Evolutionary conservation across 306 rosid species (phyloP).

Genomic region (Arachis stenosperma): DNA sequence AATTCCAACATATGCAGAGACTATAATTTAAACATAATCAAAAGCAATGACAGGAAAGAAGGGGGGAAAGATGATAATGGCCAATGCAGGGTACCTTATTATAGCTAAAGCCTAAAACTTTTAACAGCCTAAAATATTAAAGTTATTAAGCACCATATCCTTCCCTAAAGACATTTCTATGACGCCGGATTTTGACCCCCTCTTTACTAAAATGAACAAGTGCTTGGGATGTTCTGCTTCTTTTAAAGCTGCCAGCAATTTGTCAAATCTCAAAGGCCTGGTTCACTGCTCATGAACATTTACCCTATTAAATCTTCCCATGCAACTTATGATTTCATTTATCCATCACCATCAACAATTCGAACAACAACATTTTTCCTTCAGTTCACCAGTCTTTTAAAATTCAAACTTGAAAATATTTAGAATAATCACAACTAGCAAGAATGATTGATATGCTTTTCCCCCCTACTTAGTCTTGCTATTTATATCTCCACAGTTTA

Average conservation of each 20-base stretch:
- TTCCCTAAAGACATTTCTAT: conserved; percentile 1
- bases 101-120: neutral
- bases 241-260: conserved; percentile 7
- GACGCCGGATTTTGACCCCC: conserved; percentile 2
- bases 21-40: conserved; percentile 23
- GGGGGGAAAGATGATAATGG: neutral
- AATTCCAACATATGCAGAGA: conserved; percentile 17
- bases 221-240: neutral
- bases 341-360: conserved; percentile 20
- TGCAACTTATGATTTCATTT: conserved; percentile 24
- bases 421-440: conserved; percentile 1
- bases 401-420: neutral
- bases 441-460: conserved; percentile 8
- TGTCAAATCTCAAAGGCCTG: conserved; percentile 25
- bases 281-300: conserved; percentile 4
- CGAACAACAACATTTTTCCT: conserved; percentile 1
- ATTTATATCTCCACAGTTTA: conserved; percentile 4
- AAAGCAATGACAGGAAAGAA: neutral
- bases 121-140: neutral
- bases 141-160: conserved; percentile 10
- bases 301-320: conserved; percentile 10
- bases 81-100: conserved; percentile 16
- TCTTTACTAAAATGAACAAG: conserved; percentile 28
- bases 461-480: conserved; percentile 23
- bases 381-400: neutral